phyloP scores from a whole-genome alignment of 148 eudicot genomes.

The Persicaria maculosa region DNA sequence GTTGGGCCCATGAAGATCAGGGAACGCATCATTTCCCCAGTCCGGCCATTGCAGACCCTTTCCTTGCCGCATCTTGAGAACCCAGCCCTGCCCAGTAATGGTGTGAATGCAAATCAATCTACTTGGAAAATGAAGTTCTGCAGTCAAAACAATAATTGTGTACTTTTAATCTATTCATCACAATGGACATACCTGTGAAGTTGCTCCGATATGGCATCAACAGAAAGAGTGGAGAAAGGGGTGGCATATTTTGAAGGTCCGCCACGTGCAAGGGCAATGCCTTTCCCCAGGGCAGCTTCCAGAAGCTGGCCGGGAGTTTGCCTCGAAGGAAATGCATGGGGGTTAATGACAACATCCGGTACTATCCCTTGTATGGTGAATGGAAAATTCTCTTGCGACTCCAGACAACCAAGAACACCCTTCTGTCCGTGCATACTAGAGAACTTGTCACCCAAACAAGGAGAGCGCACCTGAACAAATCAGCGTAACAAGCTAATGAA shows the following conservation, averaged over 20 bases:
- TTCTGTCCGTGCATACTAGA: slow-evolving; percentile 98
- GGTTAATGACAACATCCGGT: slow-evolving; percentile 93
- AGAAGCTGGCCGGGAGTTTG: slow-evolving; percentile 96
- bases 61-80: slow-evolving; percentile 90
- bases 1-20: slow-evolving; percentile 91
- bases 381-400: slow-evolving; percentile 85
- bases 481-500: background rate
- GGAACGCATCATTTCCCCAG: slow-evolving; percentile 66
- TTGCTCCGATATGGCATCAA: slow-evolving; percentile 85
- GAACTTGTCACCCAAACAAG: slow-evolving; percentile 93
- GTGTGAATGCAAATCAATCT: background rate
- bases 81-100: slow-evolving; percentile 56
- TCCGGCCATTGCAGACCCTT: slow-evolving; percentile 74
- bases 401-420: slow-evolving; percentile 86
- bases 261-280: slow-evolving; percentile 91
- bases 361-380: slow-evolving; percentile 92
- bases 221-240: slow-evolving; percentile 72
- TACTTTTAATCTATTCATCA: background rate
- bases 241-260: slow-evolving; percentile 71
- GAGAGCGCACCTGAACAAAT: slow-evolving; percentile 64
- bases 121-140: no score
- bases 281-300: slow-evolving; percentile 93
- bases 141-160: background rate
- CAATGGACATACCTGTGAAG: slow-evolving; percentile 62
- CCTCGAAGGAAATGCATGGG: slow-evolving; percentile 97